Evolutionary conservation across 257 asterid species (phyloP), one percentile per base, ranked within the genome.

Genomic region (Solanum etuberosum): DNA sequence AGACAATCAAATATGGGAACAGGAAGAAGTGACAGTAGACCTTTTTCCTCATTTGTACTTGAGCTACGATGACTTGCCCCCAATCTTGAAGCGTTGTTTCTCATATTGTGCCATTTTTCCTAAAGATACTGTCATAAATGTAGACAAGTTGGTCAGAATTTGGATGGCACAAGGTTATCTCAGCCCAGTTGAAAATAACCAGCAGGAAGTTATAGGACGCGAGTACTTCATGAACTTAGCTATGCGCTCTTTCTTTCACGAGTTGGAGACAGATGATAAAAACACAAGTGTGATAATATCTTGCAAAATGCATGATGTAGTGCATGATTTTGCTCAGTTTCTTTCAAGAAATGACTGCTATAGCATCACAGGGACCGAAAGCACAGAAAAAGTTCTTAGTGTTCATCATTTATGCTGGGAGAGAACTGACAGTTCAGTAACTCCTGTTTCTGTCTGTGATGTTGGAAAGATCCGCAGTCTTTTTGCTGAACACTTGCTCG

Each of bases 101-200:
- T 87, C 92, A 32, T 93, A 85, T 73, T 91, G 92, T 88, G 89
- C 90, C 31, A 13, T 87, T 72, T 91, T 90, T 31, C 92, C 93
- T 0, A 87, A 88, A 77, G 95, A 86, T 85, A 68, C 9, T 6
- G 78, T 48, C 72, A 88, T 93, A 37, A 86, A 91, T 25, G 94
- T 90, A 57, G 90, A 85, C 68, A 83, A 83, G n/a, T 40, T 93
- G 76, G 88, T 90, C 85, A 83, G 86, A 85, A 89, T 85, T 25
- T 93, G 94, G 95, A 91, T 90, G 89, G 93, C 94, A 10, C 89
- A 89, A 14, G 91, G 91, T 42, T 93, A 89, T 88, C 77, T 93
- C 43, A 31, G 73, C 32, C 31, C 88, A 2, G 10, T 9, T 18
- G 87, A 85, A 21, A 29, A 4, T 2, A 65, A 5, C 25, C 85